Percentiles rank a stretch among this genome's conserved stretches.
Evolutionary conservation across 2,329 filamentous ascomycete genomes (phyloP).

Genomic region (Pseudogymnoascus sp.): DNA sequence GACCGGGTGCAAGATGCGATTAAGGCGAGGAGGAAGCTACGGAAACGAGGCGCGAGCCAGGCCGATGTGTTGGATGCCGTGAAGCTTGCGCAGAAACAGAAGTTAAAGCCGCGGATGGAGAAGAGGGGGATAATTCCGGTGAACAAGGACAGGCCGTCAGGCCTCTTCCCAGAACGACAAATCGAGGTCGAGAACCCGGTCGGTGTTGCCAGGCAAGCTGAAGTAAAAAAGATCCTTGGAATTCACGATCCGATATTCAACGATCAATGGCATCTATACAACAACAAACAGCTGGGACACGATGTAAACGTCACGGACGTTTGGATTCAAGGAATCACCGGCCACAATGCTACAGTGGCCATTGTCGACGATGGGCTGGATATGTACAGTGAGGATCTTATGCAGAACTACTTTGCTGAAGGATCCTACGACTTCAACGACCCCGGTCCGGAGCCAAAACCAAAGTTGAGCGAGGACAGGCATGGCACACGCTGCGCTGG

Average conservation of each 20-base stretch:
- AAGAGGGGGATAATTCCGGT: constrained; percentile 36
- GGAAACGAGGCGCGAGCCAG: constrained; percentile 48
- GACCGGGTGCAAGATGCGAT: constrained; percentile 50
- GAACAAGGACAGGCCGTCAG: constrained; percentile 14
- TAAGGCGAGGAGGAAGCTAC: constrained; percentile 42
- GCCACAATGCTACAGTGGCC: constrained; percentile 78
- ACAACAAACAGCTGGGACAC: constrained; percentile 69
- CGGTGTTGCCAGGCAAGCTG: constrained; percentile 48
- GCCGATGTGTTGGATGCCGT: constrained; percentile 62
- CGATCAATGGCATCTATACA: constrained; percentile 94
- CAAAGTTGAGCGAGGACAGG: constrained; percentile 72
- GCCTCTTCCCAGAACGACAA: constrained; percentile 17
- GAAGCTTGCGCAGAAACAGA: constrained; percentile 71
- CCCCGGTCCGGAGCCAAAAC: constrained; percentile 65
- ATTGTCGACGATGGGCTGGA: constrained; percentile 96
- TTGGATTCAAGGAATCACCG: constrained; percentile 86
- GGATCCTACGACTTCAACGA: constrained; percentile 98
- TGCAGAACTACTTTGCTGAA: constrained; percentile 84
- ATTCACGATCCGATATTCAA: constrained; percentile 87
- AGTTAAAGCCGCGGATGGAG: constrained; percentile 49
- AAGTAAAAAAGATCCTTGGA: constrained; percentile 55
- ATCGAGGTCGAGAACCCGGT: constrained; percentile 19
- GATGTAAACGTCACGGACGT: constrained; percentile 94
- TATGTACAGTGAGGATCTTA: constrained; percentile 88
- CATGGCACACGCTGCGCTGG: constrained; percentile 94